Evolutionary conservation across 345 rosid species (phyloP).

Genomic region (Sonneratia alba): DNA sequence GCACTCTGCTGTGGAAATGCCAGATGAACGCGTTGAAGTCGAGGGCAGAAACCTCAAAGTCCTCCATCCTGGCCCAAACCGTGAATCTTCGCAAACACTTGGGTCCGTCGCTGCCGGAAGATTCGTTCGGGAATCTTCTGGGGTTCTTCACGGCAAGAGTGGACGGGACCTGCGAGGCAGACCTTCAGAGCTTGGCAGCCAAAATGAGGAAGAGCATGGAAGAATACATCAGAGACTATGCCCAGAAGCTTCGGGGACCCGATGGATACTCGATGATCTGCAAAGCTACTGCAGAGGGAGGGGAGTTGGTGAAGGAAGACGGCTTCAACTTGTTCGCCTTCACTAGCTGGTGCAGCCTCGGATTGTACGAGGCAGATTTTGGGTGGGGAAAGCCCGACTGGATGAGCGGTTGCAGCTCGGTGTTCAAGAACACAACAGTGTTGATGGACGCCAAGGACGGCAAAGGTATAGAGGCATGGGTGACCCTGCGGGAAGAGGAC

Average conservation of each 20-base stretch:
- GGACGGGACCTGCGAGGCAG: background rate
- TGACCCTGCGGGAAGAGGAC: constrained; percentile 16
- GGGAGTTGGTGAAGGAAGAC: background rate
- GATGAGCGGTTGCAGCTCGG: constrained; percentile 11
- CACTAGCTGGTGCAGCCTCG: constrained; percentile 21
- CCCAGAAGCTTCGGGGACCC: background rate
- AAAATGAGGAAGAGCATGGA: constrained; percentile 5
- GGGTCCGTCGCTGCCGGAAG: background rate
- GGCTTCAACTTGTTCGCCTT: background rate
- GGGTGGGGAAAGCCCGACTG: constrained; percentile 33
- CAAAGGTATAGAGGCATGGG: constrained; percentile 20
- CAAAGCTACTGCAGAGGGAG: background rate
- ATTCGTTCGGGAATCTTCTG: constrained; percentile 4
- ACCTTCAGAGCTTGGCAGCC: background rate
- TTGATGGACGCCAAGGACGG: constrained; percentile 15
- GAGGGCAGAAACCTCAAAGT: background rate
- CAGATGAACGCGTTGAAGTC: constrained; percentile 1
- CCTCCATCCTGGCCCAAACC: background rate
- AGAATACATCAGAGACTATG: background rate
- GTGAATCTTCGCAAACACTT: constrained; percentile 14
- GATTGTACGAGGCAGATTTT: constrained; percentile 18
- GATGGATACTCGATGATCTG: background rate
- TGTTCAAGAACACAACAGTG: constrained; percentile 7
- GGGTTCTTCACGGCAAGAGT: background rate
- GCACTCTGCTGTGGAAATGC: constrained; percentile 11